These are phyloP conservation scores for Bothriochloa decipiens DNA, from an alignment of 176 grass and related monocot species.

Conservation along the genomic window DNA sequence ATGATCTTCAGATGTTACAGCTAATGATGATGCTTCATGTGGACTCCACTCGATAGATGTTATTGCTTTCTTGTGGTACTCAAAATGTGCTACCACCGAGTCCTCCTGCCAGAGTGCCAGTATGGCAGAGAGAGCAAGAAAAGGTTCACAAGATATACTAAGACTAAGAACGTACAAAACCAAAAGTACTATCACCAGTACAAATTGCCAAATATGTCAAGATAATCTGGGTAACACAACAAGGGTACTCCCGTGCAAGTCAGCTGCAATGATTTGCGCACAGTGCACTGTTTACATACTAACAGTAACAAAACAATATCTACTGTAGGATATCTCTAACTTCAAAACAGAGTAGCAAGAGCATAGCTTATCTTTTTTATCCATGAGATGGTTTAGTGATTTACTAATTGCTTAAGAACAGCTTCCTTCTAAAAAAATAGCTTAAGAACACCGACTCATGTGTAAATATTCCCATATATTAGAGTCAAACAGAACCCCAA, in stretches of 20 bases:
- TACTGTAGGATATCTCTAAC: not conserved
- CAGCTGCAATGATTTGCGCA: not conserved
- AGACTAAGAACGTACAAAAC: not conserved
- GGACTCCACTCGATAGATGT: conserved; percentile 95
- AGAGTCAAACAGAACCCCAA: conserved; percentile 12
- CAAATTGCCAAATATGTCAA: not conserved
- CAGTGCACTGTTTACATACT: not conserved
- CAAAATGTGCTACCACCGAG: conserved; percentile 71
- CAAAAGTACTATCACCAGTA: not conserved
- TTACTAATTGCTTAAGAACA: too few relatives aligned
- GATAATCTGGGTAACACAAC: not conserved
- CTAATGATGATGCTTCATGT: conserved; percentile 87
- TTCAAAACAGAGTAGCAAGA: conserved; percentile 27
- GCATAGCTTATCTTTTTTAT: not conserved
- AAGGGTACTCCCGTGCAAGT: not conserved
- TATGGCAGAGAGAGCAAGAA: too few relatives aligned
- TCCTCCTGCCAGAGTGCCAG: conserved; percentile 4
- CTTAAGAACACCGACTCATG: not conserved
- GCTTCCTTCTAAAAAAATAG: not conserved
- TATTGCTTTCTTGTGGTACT: conserved; percentile 85
- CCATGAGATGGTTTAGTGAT: not conserved
- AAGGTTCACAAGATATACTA: too few relatives aligned
- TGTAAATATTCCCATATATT: not conserved
- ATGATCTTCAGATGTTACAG: conserved; percentile 83
- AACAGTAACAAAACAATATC: not conserved